A percentile compares a stretch with the other conserved stretches of the same genome.
Conservation (phyloP, 1,284 basidiomycete genomes). For the Kalmanozyma brasiliensis region DNA sequence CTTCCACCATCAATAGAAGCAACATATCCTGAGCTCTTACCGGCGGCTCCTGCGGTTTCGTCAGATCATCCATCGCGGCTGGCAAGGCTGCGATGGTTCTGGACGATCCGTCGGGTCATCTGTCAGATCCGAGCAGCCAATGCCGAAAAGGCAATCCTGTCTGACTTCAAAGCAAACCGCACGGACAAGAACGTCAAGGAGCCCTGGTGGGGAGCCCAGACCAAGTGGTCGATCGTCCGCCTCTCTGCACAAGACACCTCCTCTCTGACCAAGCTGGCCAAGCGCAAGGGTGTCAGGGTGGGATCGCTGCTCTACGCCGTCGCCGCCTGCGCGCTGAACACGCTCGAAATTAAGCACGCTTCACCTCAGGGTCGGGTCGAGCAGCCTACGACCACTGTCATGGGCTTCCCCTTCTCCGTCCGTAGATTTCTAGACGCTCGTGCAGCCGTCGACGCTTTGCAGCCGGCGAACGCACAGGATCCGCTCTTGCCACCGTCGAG, state of each 20-base stretch:
- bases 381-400: conserved; percentile 29
- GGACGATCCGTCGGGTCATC: conserved; percentile 40
- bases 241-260: conserved; percentile 19
- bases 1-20: conserved; percentile 40
- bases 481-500: conserved; percentile 24
- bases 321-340: conserved; percentile 42
- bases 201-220: conserved; percentile 48
- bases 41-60: background rate
- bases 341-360: conserved; percentile 18
- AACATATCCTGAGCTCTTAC: conserved; percentile 33
- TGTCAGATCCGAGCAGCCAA: conserved; percentile 25
- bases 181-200: conserved; percentile 8
- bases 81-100: conserved; percentile 43
- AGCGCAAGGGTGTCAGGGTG: conserved; percentile 34
- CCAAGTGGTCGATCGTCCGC: conserved; percentile 33
- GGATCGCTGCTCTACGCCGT: conserved; percentile 42
- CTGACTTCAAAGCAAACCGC: conserved; percentile 38
- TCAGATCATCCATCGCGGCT: conserved; percentile 2
- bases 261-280: conserved; percentile 25
- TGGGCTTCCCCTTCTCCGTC: conserved; percentile 45
- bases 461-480: conserved; percentile 7
- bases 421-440: conserved; percentile 24
- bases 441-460: conserved; percentile 15
- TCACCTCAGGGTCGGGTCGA: background rate
- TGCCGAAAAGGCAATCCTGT: conserved; percentile 22